phyloP scores from a whole-genome alignment of 176 grass and related monocot genomes.

The Triticum urartu region DNA sequence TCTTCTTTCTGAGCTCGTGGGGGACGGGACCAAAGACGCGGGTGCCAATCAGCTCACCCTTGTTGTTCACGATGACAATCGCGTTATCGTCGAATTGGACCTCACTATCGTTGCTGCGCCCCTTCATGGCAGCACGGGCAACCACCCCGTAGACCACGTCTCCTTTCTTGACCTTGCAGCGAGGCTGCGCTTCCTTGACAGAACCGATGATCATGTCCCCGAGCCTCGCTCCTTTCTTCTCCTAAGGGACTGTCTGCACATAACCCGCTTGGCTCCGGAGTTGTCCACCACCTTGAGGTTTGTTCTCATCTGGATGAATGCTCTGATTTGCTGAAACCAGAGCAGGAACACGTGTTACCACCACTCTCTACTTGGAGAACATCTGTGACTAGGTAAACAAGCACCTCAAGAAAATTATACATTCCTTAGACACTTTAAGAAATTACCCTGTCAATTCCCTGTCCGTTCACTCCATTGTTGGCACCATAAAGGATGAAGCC shows the following conservation, averaged over 20 bases:
- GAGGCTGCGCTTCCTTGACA: conserved; percentile 91
- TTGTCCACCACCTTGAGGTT: conserved; percentile 96
- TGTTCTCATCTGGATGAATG: conserved; percentile 96
- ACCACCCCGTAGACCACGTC: conserved; percentile 94
- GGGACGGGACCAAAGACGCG: conserved; percentile 74
- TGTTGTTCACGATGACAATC: conserved; percentile 84
- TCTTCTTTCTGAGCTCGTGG: conserved; percentile 84
- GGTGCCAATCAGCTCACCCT: conserved; percentile 87
- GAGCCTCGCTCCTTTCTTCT: conserved; percentile 76
- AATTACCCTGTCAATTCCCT: background rate
- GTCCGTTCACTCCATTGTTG: background rate
- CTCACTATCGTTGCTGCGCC: conserved; percentile 77
- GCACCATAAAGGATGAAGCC: background rate
- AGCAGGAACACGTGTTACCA: background rate
- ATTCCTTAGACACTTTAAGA: background rate
- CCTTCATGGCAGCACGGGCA: conserved; percentile 88
- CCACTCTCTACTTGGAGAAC: background rate
- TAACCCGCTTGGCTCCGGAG: conserved; percentile 87
- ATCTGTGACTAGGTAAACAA: background rate
- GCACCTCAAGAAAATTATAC: background rate
- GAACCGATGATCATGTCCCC: conserved; percentile 86
- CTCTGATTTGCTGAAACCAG: conserved; percentile 81
- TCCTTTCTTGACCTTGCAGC: conserved; percentile 95
- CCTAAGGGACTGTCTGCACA: conserved; percentile 86
- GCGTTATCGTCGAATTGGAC: conserved; percentile 90